These are phyloP conservation scores for Penicillium paneum DNA, from an alignment of 2,329 filamentous ascomycete genomes.

Conservation along the genomic window DNA sequence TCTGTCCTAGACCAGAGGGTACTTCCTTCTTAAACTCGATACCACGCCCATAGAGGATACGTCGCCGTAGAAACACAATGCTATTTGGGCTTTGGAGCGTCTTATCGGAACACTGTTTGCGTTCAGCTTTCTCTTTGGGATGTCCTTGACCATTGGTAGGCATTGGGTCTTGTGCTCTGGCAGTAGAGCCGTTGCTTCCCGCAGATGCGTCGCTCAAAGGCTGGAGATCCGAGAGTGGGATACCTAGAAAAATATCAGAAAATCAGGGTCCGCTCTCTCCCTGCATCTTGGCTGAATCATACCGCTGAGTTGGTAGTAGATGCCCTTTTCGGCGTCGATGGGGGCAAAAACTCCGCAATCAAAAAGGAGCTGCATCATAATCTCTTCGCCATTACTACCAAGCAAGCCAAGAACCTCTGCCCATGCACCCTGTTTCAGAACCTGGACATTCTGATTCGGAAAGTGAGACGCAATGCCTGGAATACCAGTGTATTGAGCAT, in stretches of 20 bases:
- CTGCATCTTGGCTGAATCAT: constrained; percentile 24
- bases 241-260: constrained; percentile 19
- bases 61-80: constrained; percentile 73
- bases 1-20: constrained; percentile 72
- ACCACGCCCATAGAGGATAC: constrained; percentile 79
- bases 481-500: constrained; percentile 49
- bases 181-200: neutral
- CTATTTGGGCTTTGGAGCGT: constrained; percentile 44
- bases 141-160: neutral
- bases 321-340: constrained; percentile 58
- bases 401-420: constrained; percentile 69
- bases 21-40: constrained; percentile 66
- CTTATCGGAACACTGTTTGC: neutral
- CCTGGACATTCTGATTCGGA: constrained; percentile 67
- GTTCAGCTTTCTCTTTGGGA: neutral
- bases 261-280: neutral
- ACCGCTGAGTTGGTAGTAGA: constrained; percentile 79
- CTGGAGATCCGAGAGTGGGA: constrained; percentile 32
- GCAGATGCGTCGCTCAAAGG: constrained; percentile 16
- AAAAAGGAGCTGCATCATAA: constrained; percentile 74
- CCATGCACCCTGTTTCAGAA: constrained; percentile 71
- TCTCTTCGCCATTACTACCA: constrained; percentile 69
- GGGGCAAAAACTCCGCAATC: constrained; percentile 72
- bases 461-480: constrained; percentile 63
- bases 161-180: neutral